Conservation (phyloP, 345 rosid genomes). For the Cardamine chenopodiifolia region DNA sequence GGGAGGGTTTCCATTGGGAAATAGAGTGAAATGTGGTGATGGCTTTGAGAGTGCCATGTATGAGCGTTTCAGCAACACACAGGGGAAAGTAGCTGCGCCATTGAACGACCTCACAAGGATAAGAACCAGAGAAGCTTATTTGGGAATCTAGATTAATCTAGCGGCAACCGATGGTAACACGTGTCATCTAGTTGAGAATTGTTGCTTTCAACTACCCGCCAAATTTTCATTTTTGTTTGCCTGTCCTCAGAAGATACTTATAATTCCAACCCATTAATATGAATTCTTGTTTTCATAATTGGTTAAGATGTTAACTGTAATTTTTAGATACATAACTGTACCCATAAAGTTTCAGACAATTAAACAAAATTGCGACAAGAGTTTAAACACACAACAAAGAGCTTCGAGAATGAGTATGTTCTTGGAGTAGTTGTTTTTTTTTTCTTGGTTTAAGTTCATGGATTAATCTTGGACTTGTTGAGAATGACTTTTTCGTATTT, state of each 20-base stretch:
- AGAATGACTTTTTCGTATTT: too few species aligned
- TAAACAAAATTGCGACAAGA: background rate
- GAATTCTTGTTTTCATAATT: background rate
- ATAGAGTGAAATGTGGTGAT: conserved; percentile 8
- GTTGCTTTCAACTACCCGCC: background rate
- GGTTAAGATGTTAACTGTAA: background rate
- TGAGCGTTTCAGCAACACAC: conserved; percentile 19
- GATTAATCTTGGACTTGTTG: too few species aligned
- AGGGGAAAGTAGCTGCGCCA: background rate
- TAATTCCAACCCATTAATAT: background rate
- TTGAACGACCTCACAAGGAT: conserved; percentile 11
- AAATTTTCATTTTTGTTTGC: conserved; percentile 1
- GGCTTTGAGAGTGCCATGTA: conserved; percentile 36
- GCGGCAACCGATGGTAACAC: background rate
- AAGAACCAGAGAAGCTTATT: background rate
- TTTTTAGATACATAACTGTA: background rate
- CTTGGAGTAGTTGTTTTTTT: too few species aligned
- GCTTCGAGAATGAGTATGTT: too few species aligned
- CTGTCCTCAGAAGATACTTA: background rate
- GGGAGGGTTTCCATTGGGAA: conserved; percentile 2
- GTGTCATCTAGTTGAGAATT: background rate
- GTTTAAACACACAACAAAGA: background rate
- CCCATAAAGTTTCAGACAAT: background rate
- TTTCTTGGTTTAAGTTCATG: too few species aligned
- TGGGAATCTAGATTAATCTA: background rate